Evolutionary conservation across 1,284 basidiomycete species (phyloP).

Genomic region (Ceratobasidium sp.): DNA sequence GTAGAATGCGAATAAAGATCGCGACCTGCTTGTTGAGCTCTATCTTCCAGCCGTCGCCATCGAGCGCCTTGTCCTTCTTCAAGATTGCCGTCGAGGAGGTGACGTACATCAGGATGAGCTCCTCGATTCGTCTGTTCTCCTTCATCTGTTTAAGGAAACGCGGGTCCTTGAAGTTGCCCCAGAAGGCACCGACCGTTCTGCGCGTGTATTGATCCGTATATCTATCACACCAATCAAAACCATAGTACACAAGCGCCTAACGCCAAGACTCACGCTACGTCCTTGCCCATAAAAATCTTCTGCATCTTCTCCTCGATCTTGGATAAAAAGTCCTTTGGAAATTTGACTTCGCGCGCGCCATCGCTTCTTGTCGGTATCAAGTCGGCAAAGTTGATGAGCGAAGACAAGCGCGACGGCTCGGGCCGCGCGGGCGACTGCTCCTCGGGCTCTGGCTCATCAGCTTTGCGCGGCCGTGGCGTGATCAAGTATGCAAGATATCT

Average conservation of each 20-base stretch:
- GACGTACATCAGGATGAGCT: conserved; percentile 94
- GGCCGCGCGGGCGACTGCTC: conserved; percentile 59
- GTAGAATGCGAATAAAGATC: conserved; percentile 82
- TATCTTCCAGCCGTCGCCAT: conserved; percentile 86
- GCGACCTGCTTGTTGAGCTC: conserved; percentile 92
- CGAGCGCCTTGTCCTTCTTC: conserved; percentile 79
- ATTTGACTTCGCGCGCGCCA: conserved; percentile 82
- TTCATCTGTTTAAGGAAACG: conserved; percentile 88
- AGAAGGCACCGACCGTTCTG: conserved; percentile 88
- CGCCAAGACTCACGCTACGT: conserved; percentile 69
- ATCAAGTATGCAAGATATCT: conserved; percentile 74
- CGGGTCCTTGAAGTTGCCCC: conserved; percentile 84
- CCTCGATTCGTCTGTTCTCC: conserved; percentile 96
- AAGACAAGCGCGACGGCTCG: conserved; percentile 65
- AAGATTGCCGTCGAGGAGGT: conserved; percentile 84
- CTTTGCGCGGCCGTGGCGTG: conserved; percentile 55
- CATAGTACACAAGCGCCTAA: not conserved
- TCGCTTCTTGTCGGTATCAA: conserved; percentile 71
- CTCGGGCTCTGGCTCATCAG: conserved; percentile 23
- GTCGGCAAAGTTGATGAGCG: conserved; percentile 64
- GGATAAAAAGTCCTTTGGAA: conserved; percentile 90
- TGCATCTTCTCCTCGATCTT: conserved; percentile 85
- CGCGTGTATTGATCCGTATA: conserved; percentile 88
- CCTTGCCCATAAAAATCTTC: conserved; percentile 89
- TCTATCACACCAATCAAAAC: conserved; percentile 54